Percentiles rank a stretch among this genome's conserved stretches.
phyloP scores from a whole-genome alignment of 352 stramenopile genomes.

The Globisporangium alternatum region DNA sequence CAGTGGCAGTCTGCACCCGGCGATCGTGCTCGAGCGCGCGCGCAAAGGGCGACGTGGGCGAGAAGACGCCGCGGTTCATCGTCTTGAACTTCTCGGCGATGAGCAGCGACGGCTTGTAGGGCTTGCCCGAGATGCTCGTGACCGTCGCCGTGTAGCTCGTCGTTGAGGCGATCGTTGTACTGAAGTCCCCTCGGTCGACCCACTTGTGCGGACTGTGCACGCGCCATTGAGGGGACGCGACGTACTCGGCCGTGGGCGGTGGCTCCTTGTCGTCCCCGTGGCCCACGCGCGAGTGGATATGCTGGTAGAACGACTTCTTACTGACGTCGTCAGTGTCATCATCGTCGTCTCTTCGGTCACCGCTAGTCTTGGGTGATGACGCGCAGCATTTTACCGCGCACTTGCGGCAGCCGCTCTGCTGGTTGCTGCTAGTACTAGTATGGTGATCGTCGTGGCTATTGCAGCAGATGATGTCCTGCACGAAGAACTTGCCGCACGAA shows the following conservation, averaged over 20 bases:
- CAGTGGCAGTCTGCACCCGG: slow-evolving; percentile 38
- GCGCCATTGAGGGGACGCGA: slow-evolving; percentile 55
- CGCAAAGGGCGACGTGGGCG: slow-evolving; percentile 4
- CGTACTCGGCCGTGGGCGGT: slow-evolving; percentile 50
- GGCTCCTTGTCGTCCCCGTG: slow-evolving; percentile 17
- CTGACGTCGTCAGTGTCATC: slow-evolving; percentile 15
- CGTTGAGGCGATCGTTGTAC: slow-evolving; percentile 41
- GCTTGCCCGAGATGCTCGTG: slow-evolving; percentile 37
- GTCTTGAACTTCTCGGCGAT: slow-evolving; percentile 44
- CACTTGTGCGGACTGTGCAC: slow-evolving; percentile 49
- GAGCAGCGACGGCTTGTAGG: slow-evolving; percentile 36
- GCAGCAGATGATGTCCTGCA: slow-evolving; percentile 40
- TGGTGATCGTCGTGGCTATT: background rate
- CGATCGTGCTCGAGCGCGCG: slow-evolving; percentile 34
- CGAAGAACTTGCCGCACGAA: slow-evolving; percentile 57
- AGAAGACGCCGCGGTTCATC: slow-evolving; percentile 1
- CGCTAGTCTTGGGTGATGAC: slow-evolving; percentile 15
- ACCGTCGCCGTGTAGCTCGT: slow-evolving; percentile 45
- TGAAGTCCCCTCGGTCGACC: slow-evolving; percentile 42
- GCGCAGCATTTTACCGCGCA: slow-evolving; percentile 27
- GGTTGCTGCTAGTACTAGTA: too few relatives aligned
- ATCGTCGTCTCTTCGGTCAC: slow-evolving; percentile 15
- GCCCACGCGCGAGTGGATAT: slow-evolving; percentile 16
- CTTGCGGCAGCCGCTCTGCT: slow-evolving; percentile 26
- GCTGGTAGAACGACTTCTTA: slow-evolving; percentile 8